A percentile compares a stretch with the other conserved stretches of the same genome.
Evolutionary conservation across 2,329 filamentous ascomycete genomes (phyloP).

Genomic region (Aureobasidium mangrovei): DNA sequence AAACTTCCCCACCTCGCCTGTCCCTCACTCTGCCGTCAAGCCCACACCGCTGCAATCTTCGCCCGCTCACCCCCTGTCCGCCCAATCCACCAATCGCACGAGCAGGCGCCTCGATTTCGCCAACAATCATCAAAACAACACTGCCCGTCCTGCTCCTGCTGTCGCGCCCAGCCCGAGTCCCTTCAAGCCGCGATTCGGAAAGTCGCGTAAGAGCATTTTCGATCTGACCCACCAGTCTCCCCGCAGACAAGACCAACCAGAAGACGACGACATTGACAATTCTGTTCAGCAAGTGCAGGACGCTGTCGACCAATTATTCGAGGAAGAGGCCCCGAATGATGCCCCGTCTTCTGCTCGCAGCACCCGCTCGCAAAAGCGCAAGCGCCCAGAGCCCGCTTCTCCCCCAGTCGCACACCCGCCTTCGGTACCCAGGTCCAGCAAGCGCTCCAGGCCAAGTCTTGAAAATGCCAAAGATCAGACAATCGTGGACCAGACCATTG

Average conservation of each 20-base stretch:
- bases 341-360: background rate
- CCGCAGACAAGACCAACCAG: background rate
- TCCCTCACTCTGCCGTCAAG: conserved; percentile 50
- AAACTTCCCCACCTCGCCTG: conserved; percentile 48
- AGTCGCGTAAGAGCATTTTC: conserved; percentile 17
- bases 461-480: background rate
- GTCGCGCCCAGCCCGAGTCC: conserved; percentile 20
- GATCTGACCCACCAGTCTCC: conserved; percentile 9
- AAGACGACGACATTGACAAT: conserved; percentile 11
- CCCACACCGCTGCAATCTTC: conserved; percentile 38
- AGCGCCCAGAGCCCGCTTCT: conserved; percentile 2
- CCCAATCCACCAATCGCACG: background rate
- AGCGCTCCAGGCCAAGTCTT: conserved; percentile 5
- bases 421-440: background rate
- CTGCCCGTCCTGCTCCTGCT: conserved; percentile 14
- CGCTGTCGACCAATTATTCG: conserved; percentile 8
- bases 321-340: background rate
- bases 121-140: conserved; percentile 21
- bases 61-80: background rate
- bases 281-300: conserved; percentile 13
- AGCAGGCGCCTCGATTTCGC: conserved; percentile 28
- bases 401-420: background rate
- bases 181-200: conserved; percentile 22
- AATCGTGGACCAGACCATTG: background rate
- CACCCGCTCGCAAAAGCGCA: conserved; percentile 13